Base-by-base conservation (phyloP, 257 asterid species). In the Solanum boliviense region DNA sequence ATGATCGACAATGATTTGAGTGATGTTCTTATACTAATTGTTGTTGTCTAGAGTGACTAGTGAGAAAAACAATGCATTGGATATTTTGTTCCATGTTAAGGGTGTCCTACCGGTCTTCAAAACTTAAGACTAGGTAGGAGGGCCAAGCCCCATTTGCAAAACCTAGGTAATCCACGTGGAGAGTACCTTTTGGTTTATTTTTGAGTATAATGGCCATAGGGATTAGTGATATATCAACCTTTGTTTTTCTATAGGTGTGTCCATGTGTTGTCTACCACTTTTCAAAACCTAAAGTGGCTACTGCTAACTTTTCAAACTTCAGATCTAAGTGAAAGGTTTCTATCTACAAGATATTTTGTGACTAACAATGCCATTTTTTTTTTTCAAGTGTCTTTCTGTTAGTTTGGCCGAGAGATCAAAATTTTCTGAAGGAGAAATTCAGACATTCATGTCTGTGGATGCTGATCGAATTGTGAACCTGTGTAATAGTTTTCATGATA, bases 361-460 rank as follows among this genome's bases (percentile, higher is more conserved):
- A 85, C 83, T 56, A 13, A 82, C 75, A 76, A 0, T 11, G 38
- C 35, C 34, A 34, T 87, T 58, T 71, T 58, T 86, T 56, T 41
- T 87, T 91, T 88, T 89, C 68, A 94, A 97, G 98, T 97, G 98
- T 89, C 96, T 95, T 78, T 87, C 89, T 73, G 91, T 93, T 84
- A 95, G 91, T 93, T 91, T 97, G 88, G 98, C 98, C 23, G 98
- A 97, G 90, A 94, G 95, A 92, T 97, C 98, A 36, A 93, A 93
- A 90, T 97, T 97, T 92, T 95, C 99, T 20, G 98, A 95, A 91
- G 99, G 99, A 86, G 98, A 97, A 92, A 95, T 97, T 88, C 99
- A 97, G 88, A 97, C 99, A 68, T 97, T 97, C 95, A 97, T 97
- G 98, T 97, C 98, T 5, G 97, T 97, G 85, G 98, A 97, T 93